Base-by-base conservation (phyloP, 2,329 filamentous ascomycete species). In the Aspergillus jensenii region DNA sequence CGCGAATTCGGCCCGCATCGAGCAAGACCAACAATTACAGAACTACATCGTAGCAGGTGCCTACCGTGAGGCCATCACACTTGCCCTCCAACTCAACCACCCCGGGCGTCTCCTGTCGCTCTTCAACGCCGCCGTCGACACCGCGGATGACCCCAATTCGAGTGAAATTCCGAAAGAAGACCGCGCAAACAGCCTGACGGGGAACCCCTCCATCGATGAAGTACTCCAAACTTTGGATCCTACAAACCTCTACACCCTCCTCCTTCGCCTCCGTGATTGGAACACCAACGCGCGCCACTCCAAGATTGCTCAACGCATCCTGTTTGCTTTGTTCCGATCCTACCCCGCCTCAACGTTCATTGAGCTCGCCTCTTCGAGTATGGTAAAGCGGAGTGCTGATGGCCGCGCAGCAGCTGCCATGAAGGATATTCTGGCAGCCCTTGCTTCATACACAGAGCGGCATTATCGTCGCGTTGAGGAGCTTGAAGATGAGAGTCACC, bases 201-300 rank as follows among this genome's bases (percentile, higher is more conserved):
- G 81, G 17, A 71, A 81, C 54, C 67, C 71, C 11, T 76, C 78
- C 43, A 93, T 98, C 8, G 95, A 98, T 66, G 84, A 91, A 52
- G 93, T 96, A 0, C 80, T 99, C 1, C 85, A 82, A n/a, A 84
- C 79, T 12, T 81, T 99, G 6, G 89, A 88, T 4, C 88, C 95
- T 65, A 89, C 93, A 65, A 93, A 98, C 72, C 84, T 99, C 14
- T 96, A 91, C 75, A 81, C 86, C 6, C 83, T 99, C 14, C 83
- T 99, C 0, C 80, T 93, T 39, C 83, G 95, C 58, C 77, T 97
- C 45, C 84, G 96, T 46, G 95, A 99, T 76, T 99, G 95, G 95
- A 99, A 99, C 72, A 96, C 95, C 4, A 98, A 98, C 67, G 92
- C 91, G 0, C 84, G 91, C 60, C 96, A 91, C 3, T 88, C 92